Percentiles rank a stretch among this genome's conserved stretches.
These are phyloP conservation scores for Plantago elongata DNA, from an alignment of 257 asterid species.

Conservation along the genomic window DNA sequence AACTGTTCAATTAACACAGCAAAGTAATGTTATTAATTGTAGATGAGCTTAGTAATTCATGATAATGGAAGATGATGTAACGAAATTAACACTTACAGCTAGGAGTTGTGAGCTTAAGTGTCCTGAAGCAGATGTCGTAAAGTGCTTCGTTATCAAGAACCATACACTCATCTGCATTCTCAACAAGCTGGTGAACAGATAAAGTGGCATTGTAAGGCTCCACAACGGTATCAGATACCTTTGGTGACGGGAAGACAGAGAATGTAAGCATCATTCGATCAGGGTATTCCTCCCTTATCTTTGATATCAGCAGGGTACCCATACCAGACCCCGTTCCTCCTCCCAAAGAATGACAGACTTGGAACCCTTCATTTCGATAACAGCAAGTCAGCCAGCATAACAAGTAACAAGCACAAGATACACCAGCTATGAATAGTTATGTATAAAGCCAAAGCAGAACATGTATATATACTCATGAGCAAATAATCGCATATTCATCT, in stretches of 20 bases:
- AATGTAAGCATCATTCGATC: constrained; percentile 37
- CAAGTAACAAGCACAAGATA: neutral
- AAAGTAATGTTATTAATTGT: neutral
- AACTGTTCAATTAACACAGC: constrained; percentile 14
- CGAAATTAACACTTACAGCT: constrained; percentile 6
- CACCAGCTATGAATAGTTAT: too few species aligned
- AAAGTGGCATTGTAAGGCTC: constrained; percentile 34
- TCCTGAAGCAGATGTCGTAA: constrained; percentile 15
- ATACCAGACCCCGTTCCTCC: constrained; percentile 38
- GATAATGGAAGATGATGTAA: too few species aligned
- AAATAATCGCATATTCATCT: too few species aligned
- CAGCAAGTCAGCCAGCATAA: neutral
- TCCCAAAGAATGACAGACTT: constrained; percentile 31
- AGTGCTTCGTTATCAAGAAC: constrained; percentile 19
- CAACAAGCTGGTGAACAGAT: constrained; percentile 33
- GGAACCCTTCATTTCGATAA: constrained; percentile 12
- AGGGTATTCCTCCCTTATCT: constrained; percentile 31
- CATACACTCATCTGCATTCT: constrained; percentile 35
- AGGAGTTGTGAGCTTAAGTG: constrained; percentile 15
- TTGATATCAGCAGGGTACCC: constrained; percentile 34
- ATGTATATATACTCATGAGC: too few species aligned
- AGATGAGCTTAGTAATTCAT: too few species aligned
- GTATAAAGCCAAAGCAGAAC: too few species aligned
- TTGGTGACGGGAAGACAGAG: constrained; percentile 33
- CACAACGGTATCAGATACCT: constrained; percentile 32